Conservation (phyloP, 2,329 filamentous ascomycete genomes). For the Annulohypoxylon truncatum region DNA sequence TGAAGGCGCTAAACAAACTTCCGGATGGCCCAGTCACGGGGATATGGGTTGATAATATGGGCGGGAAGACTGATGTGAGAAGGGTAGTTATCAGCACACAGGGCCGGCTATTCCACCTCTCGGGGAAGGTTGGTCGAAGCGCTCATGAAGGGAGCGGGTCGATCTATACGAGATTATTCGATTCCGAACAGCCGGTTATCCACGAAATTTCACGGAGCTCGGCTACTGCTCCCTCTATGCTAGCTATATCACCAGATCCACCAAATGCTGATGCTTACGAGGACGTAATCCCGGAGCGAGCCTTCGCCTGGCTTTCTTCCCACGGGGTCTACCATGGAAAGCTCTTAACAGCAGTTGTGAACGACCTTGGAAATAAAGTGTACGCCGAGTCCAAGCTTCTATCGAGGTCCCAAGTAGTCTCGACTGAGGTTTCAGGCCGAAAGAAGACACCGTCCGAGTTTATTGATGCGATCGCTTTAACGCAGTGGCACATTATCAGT, state of each 20-base stretch:
- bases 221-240: conserved; percentile 68
- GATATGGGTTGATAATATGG: conserved; percentile 82
- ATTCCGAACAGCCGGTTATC: conserved; percentile 81
- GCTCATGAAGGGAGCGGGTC: conserved; percentile 83
- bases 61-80: conserved; percentile 75
- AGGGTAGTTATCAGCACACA: conserved; percentile 85
- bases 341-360: conserved; percentile 71
- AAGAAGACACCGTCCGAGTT: conserved; percentile 75
- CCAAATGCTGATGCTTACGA: conserved; percentile 66
- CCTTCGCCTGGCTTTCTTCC: conserved; percentile 90
- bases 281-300: conserved; percentile 71
- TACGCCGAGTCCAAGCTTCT: conserved; percentile 84
- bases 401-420: conserved; percentile 77
- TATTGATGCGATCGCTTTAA: conserved; percentile 83
- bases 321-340: conserved; percentile 91
- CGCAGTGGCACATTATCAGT: conserved; percentile 91
- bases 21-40: conserved; percentile 87
- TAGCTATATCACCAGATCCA: conserved; percentile 82
- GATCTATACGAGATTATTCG: conserved; percentile 89
- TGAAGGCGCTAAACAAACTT: conserved; percentile 84
- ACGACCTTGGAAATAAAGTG: conserved; percentile 77
- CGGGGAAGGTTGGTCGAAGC: conserved; percentile 78
- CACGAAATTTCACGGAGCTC: conserved; percentile 77
- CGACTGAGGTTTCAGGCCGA: conserved; percentile 72
- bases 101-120: conserved; percentile 81